Evolutionary conservation across 23 red algal genomes (phyloP), one percentile per base, ranked within the genome.

Genomic region (Gracilaria vermiculophylla): DNA sequence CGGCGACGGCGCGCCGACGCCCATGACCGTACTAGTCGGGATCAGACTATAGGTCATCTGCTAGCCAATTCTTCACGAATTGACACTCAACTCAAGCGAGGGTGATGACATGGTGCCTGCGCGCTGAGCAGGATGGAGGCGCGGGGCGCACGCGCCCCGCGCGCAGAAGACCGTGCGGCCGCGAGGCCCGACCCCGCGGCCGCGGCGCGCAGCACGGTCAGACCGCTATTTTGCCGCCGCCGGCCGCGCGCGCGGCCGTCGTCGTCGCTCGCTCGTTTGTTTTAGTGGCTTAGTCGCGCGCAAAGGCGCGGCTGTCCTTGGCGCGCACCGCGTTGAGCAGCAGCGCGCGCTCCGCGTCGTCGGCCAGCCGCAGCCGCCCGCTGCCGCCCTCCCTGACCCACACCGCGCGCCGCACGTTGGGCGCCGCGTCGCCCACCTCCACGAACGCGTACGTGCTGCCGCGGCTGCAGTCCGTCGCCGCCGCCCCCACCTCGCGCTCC

Each of bases 1-100:
- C 56, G 54, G 42, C 54, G 40, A 14, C 42, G 50, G 0, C 3
- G 15, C 54, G 9, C 12, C 29, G 0, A 0, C 34, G 7, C 17
- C 0, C 78, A 82, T 82, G 78, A 82, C 78, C 78, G 78, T 82
- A 82, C 78, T 82, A 82, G 78, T 82, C 78, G 78, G 78, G 78
- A 82, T 82, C 78, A 64, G 78, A 82, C 53, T 82, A 62, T 82
- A 82, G 78, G 78, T 82, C 53, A 82, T 82, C 78, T 82, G 29
- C 53, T 82, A 65, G 50, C 78, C 42, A 64, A 82, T 47, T 82
- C 60, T 61, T 40, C 21, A 10, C 62, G 60, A 47, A 64, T 64
- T 64, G 78, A 62, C 21, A 20, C 53, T 29, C 42, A 40, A 47
- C 50, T 47, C 54, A 61, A 82, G 78, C 78, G 60, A 24, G 78